Evolutionary conservation across 2,329 filamentous ascomycete species (phyloP), one percentile per base, ranked within the genome.

Genomic region (Lachnellula subtilissima): DNA sequence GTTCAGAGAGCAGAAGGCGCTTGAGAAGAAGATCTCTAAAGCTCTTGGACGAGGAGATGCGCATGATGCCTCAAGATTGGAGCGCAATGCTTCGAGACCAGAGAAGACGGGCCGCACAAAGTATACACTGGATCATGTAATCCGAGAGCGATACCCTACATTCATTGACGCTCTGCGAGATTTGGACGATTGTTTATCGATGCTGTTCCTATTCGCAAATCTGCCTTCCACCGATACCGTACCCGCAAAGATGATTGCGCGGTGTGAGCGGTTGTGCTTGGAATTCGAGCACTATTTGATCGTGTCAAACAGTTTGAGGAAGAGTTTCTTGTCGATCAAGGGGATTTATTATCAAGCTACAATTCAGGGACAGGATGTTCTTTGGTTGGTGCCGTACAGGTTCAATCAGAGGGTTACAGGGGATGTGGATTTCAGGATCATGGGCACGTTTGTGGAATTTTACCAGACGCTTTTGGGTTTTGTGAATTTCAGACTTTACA

Each of bases 211-310:
- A 40, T 99, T 99, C 74, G 93, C 94, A 66, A 97, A 94, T 74
- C 85, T 99, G 32, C 94, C 94, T 1, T 94, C 92, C 19, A 95
- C 91, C 63, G 81, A 87, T 23, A 87, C 89, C 61, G 91, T 99
- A 15, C 93, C 94, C 48, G 86, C 91, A 58, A 97, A 96, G 81
- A 96, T 95, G 74, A 92, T 99, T 72, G 89, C 91, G 52, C 87
- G 91, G 62, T 99, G 94, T 78, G 92, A 97, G 77, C 86, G 91
- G 54, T 78, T 99, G 53, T 93, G 88, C 67, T 86, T 93, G 72
- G 94, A 99, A 76, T 99, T 99, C 74, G 89, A 97, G 76, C 94
- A 97, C 78, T 99, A 96, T 74, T 81, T 99, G 61, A 99, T 99
- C 70, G 83, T 87, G 48, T 95, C 93, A 43, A 85, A 96, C 75